A percentile compares a stretch with the other conserved stretches of the same genome.
Conservation (phyloP, 768 basidiomycete species). For the Xerocomellus dryophilus region DNA sequence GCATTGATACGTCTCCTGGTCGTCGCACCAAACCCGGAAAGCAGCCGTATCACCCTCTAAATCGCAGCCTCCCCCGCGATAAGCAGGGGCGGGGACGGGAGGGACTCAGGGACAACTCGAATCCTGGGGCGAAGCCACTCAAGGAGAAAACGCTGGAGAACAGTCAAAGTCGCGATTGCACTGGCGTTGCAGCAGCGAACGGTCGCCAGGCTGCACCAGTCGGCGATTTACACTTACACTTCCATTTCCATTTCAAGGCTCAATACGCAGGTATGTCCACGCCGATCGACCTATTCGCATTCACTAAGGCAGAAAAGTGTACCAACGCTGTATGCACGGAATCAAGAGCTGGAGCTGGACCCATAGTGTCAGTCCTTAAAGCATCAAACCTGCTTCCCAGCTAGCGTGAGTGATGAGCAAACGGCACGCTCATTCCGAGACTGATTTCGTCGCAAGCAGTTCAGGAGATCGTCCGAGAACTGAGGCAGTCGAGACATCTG, state of each 20-base stretch:
- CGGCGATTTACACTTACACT: too few relatives aligned
- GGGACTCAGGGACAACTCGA: not conserved
- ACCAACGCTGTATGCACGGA: not conserved
- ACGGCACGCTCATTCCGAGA: not conserved
- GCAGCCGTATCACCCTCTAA: not conserved
- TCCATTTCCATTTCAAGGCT: too few relatives aligned
- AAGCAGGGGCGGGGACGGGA: not conserved
- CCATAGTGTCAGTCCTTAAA: not conserved
- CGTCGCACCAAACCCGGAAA: fast-evolving
- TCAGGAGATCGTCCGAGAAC: not conserved
- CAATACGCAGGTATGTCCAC: not conserved
- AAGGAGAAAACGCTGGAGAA: not conserved
- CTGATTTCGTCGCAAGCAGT: not conserved
- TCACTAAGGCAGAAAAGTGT: not conserved
- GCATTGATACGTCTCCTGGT: not conserved
- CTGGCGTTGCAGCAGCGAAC: too few relatives aligned
- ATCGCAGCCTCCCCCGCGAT: not conserved
- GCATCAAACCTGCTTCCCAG: not conserved
- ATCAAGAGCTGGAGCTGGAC: not conserved
- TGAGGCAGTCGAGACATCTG: not conserved
- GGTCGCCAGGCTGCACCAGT: not conserved
- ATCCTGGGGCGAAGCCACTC: not conserved
- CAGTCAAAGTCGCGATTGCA: not conserved
- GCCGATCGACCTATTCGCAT: not conserved
- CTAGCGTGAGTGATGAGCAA: not conserved